A percentile compares a stretch with the other conserved stretches of the same genome.
Conservation (phyloP, 176 grass and related monocot genomes). For the Puccinellia tenuiflora region DNA sequence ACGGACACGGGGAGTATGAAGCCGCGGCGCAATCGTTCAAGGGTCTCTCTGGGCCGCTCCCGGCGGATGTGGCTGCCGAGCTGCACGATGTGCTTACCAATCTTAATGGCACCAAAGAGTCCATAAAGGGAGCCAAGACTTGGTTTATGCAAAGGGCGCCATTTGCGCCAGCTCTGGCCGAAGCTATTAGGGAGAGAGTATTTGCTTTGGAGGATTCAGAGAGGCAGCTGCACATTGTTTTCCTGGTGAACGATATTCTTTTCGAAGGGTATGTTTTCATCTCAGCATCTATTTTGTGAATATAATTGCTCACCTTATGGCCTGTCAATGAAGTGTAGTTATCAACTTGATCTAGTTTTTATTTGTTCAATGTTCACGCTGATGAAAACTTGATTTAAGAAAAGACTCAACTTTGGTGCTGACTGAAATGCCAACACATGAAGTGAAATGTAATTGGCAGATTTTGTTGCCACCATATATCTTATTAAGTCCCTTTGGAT, state of each 20-base stretch:
- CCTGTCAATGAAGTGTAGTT: not conserved
- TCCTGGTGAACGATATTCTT: conserved; percentile 95
- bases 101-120: conserved; percentile 93
- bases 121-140: conserved; percentile 86
- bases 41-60: conserved; percentile 67
- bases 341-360: not conserved
- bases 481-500: not conserved
- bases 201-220: conserved; percentile 83
- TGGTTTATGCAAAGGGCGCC: conserved; percentile 90
- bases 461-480: not conserved
- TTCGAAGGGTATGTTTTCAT: conserved; percentile 65
- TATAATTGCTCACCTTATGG: not conserved
- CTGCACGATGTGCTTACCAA: conserved; percentile 58
- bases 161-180: conserved; percentile 68
- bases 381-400: not conserved
- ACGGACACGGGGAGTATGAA: conserved; percentile 53
- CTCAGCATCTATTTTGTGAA: not conserved
- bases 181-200: conserved; percentile 76
- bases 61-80: conserved; percentile 76
- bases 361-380: not conserved
- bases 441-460: not conserved
- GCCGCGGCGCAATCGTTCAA: conserved; percentile 47
- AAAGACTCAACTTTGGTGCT: not conserved
- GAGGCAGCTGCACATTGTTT: conserved; percentile 91
- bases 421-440: not conserved